These are phyloP conservation scores for Fagus sylvatica DNA, from an alignment of 306 rosid genomes.

Conservation along the genomic window DNA sequence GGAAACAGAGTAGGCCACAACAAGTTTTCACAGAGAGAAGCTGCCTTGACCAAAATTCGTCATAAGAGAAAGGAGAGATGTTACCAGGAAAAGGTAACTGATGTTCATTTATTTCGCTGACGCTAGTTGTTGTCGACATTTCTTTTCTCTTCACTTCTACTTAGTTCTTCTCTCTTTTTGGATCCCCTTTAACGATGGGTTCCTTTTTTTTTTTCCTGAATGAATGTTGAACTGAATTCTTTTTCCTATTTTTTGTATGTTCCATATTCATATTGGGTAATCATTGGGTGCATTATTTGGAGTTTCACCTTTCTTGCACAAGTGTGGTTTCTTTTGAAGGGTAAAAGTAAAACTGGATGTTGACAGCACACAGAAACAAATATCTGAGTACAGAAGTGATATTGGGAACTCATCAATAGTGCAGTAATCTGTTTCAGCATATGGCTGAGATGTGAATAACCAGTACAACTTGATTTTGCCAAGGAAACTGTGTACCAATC, in stretches of 20 bases:
- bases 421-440: background rate
- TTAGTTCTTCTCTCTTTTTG: background rate
- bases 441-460: background rate
- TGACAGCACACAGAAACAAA: background rate
- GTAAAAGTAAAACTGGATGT: background rate
- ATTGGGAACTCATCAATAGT: background rate
- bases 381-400: background rate
- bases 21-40: constrained; percentile 68
- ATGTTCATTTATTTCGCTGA: background rate
- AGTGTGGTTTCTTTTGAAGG: constrained; percentile 10
- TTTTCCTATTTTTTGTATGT: too few relatives aligned
- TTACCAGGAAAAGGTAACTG: constrained; percentile 70
- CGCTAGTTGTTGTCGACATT: constrained; percentile 4
- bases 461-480: background rate
- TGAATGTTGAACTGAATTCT: too few relatives aligned
- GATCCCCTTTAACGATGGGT: background rate
- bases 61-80: constrained; percentile 77
- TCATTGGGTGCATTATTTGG: background rate
- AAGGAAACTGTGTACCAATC: background rate
- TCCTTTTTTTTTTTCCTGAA: background rate
- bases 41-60: constrained; percentile 75
- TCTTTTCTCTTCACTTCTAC: constrained; percentile 4
- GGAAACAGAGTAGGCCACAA: constrained; percentile 51
- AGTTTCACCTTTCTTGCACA: background rate
- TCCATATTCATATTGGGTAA: background rate